Evolutionary conservation across 2,329 filamentous ascomycete genomes (phyloP).

Genomic region (Fusarium temperatum): DNA sequence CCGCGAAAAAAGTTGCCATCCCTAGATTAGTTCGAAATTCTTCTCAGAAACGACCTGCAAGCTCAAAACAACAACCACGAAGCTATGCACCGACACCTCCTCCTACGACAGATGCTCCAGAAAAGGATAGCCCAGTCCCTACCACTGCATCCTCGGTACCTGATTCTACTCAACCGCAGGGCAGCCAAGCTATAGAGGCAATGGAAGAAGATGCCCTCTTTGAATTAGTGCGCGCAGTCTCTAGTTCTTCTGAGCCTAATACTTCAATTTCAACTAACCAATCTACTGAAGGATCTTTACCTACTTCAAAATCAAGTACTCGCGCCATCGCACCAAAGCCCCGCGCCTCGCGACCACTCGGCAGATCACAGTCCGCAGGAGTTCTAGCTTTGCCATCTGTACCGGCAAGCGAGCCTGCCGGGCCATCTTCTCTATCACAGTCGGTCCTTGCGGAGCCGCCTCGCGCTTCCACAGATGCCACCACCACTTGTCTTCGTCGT

Average conservation of each 20-base stretch:
- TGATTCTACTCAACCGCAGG: slow-evolving; percentile 9
- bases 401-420: slow-evolving; percentile 61
- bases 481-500: slow-evolving; percentile 50
- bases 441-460: slow-evolving; percentile 27
- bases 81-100: slow-evolving; percentile 49
- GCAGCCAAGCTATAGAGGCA: not conserved
- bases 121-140: slow-evolving; percentile 46
- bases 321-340: slow-evolving; percentile 21
- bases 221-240: slow-evolving; percentile 33
- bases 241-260: slow-evolving; percentile 30
- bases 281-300: slow-evolving; percentile 21
- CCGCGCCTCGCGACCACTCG: slow-evolving; percentile 40
- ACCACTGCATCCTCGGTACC: slow-evolving; percentile 14
- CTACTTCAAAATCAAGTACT: slow-evolving; percentile 21
- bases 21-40: slow-evolving; percentile 15
- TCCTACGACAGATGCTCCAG: slow-evolving; percentile 50
- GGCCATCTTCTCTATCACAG: slow-evolving; percentile 53
- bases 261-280: slow-evolving; percentile 32
- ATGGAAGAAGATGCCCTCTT: slow-evolving; percentile 27
- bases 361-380: slow-evolving; percentile 51
- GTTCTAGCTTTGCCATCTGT: slow-evolving; percentile 49
- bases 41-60: slow-evolving; percentile 32
- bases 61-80: slow-evolving; percentile 34
- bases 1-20: slow-evolving; percentile 24
- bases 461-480: slow-evolving; percentile 42